Percentiles rank a stretch among this genome's conserved stretches.
Conservation (phyloP, 331 rosid species). For the Acacia concinna region DNA sequence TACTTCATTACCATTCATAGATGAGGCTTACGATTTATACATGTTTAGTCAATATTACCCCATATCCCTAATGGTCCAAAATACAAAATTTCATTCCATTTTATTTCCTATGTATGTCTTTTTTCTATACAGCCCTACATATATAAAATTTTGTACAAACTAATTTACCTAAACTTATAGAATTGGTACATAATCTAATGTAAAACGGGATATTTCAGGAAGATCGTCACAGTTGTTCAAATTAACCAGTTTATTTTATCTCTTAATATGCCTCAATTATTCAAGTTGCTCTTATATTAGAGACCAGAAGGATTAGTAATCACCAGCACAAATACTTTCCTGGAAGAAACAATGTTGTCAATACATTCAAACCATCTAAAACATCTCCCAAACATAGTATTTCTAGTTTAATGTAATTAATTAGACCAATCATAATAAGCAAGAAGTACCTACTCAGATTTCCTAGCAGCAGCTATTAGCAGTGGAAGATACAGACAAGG, state of each 20-base stretch:
- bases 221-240: too few relatives aligned
- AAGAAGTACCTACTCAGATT: background rate
- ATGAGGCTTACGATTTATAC: background rate
- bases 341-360: background rate
- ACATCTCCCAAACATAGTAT: background rate
- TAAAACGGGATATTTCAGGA: too few relatives aligned
- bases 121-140: too few relatives aligned
- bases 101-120: too few relatives aligned
- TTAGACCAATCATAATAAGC: background rate
- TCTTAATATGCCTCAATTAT: too few relatives aligned
- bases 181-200: too few relatives aligned
- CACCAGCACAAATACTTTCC: background rate
- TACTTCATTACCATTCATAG: background rate
- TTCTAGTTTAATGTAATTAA: background rate
- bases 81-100: too few relatives aligned
- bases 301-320: background rate
- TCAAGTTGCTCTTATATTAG: too few relatives aligned
- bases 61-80: too few relatives aligned
- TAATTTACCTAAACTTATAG: too few relatives aligned
- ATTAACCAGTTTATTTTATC: too few relatives aligned
- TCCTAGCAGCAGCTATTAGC: background rate
- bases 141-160: too few relatives aligned
- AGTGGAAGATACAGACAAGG: background rate
- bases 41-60: background rate
- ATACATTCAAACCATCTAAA: background rate